These are phyloP conservation scores for Forsythia viridissima DNA, from an alignment of 257 asterid genomes.

Conservation along the genomic window DNA sequence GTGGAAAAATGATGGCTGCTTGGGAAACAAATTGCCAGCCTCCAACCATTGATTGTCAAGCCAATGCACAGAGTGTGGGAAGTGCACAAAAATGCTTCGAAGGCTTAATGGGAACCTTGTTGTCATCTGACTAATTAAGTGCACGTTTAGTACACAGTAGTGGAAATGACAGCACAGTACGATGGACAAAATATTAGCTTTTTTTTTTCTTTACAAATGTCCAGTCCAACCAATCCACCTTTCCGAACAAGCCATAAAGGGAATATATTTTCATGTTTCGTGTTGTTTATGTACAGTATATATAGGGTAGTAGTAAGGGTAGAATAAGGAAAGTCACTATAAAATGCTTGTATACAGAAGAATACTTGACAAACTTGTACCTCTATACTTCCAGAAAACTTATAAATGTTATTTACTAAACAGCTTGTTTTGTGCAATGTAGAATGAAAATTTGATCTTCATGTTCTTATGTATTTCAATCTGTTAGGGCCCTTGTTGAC, in stretches of 20 bases:
- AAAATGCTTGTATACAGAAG: background rate
- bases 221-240: background rate
- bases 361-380: background rate
- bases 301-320: background rate
- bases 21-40: slow-evolving; percentile 28
- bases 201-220: background rate
- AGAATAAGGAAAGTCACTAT: background rate
- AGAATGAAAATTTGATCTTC: background rate
- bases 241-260: background rate
- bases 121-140: slow-evolving; percentile 14
- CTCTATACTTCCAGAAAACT: background rate
- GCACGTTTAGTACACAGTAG: background rate
- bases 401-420: background rate
- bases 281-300: background rate
- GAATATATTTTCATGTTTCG: background rate
- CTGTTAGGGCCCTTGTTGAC: too few species aligned
- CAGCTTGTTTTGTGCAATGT: background rate
- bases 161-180: background rate
- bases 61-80: slow-evolving; percentile 11
- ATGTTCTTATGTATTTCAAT: background rate
- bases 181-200: background rate
- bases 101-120: slow-evolving; percentile 12
- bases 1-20: slow-evolving; percentile 14
- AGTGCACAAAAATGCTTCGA: slow-evolving; percentile 14
- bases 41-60: slow-evolving; percentile 22